Percentiles rank a stretch among this genome's conserved stretches.
These are phyloP conservation scores for Pseudocercospora macadamiae DNA, from an alignment of 2,329 filamentous ascomycete species.

Conservation along the genomic window DNA sequence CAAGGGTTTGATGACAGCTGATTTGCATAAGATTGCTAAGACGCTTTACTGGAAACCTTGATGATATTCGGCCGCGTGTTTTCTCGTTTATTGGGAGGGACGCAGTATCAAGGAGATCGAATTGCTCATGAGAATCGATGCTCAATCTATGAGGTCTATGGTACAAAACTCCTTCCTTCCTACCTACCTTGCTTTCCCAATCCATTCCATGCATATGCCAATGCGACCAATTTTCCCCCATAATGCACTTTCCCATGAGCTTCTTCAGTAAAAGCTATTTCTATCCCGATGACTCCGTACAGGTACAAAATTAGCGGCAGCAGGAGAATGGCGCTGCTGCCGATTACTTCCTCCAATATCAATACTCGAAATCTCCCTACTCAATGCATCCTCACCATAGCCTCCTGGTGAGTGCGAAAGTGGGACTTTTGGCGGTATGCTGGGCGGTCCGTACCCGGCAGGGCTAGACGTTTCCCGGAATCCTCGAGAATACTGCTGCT, in stretches of 20 bases:
- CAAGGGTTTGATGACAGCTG: neutral
- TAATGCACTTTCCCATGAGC: neutral
- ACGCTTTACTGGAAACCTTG: neutral
- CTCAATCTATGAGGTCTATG: no score
- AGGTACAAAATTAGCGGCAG: constrained; percentile 32
- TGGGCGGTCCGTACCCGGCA: constrained; percentile 19
- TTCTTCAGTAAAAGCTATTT: constrained; percentile 32
- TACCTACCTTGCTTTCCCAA: no score
- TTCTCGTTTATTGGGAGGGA: no score
- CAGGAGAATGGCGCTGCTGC: constrained; percentile 19
- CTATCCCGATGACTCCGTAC: constrained; percentile 39
- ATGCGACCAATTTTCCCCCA: no score
- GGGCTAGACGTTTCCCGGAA: constrained; percentile 42
- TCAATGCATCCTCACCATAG: constrained; percentile 60
- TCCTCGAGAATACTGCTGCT: constrained; percentile 49
- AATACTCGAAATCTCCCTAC: constrained; percentile 67
- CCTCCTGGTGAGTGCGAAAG: constrained; percentile 26
- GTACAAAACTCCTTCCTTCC: no score
- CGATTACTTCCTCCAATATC: constrained; percentile 45
- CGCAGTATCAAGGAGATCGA: no score
- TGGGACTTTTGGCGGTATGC: constrained; percentile 26
- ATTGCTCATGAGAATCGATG: no score
- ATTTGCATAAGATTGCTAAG: neutral
- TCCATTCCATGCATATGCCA: no score
- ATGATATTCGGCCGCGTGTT: no score